Evolutionary conservation across 106 monocot species (phyloP).

Genomic region (Dendrobium catenatum): DNA sequence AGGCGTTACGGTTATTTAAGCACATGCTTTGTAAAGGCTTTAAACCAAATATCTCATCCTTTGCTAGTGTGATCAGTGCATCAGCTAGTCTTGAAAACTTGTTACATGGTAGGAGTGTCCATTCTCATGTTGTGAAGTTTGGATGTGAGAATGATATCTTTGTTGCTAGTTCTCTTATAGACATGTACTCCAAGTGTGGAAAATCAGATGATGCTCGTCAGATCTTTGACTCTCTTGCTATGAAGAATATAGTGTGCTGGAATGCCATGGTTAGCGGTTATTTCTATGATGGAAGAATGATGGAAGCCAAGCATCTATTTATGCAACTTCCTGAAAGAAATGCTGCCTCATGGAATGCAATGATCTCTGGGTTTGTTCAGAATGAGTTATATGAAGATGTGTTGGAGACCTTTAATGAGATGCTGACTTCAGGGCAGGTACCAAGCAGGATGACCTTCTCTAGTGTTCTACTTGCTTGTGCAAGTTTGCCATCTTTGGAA

Average conservation of each 20-base stretch:
- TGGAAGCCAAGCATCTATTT: slow-evolving; percentile 39
- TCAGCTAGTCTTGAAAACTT: slow-evolving; percentile 23
- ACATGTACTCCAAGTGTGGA: slow-evolving; percentile 57
- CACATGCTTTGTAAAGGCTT: slow-evolving; percentile 36
- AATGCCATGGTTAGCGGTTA: slow-evolving; percentile 46
- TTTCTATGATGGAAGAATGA: slow-evolving; percentile 13
- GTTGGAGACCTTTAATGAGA: slow-evolving; percentile 32
- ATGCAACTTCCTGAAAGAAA: slow-evolving; percentile 25
- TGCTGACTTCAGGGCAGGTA: slow-evolving; percentile 27
- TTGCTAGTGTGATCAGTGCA: slow-evolving; percentile 41
- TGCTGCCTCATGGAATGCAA: slow-evolving; percentile 48
- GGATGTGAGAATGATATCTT: slow-evolving; percentile 24
- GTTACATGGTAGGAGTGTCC: slow-evolving; percentile 24
- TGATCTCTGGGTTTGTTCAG: slow-evolving; percentile 50
- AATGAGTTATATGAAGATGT: slow-evolving; percentile 18
- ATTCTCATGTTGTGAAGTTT: slow-evolving; percentile 34
- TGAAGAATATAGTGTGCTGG: slow-evolving; percentile 52
- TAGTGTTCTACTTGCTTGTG: slow-evolving; percentile 51
- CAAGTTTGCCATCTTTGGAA: slow-evolving; percentile 32
- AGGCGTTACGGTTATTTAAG: slow-evolving; percentile 31
- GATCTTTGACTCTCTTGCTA: slow-evolving; percentile 30
- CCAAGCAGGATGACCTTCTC: slow-evolving; percentile 50
- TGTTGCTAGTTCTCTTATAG: slow-evolving; percentile 41
- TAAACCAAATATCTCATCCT: slow-evolving; percentile 40
- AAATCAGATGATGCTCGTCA: slow-evolving; percentile 17